Conservation (phyloP, 2,329 filamentous ascomycete species). For the Alternaria sp. region DNA sequence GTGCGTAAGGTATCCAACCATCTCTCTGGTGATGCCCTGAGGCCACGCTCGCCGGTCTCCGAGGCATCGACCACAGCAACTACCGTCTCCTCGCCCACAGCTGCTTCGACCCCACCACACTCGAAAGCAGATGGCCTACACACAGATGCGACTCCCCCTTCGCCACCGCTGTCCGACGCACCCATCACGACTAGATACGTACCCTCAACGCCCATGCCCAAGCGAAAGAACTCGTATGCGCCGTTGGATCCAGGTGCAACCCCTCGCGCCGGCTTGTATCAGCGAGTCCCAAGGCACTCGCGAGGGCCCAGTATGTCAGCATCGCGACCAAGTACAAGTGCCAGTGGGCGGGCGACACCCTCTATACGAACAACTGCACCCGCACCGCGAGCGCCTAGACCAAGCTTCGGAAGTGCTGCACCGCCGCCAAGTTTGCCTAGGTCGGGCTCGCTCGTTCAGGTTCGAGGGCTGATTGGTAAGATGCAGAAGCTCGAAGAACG, state of each 20-base stretch:
- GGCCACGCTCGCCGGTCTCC: constrained; percentile 73
- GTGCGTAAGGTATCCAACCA: constrained; percentile 59
- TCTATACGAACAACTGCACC: constrained; percentile 47
- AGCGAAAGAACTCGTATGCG: constrained; percentile 55
- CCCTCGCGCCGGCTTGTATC: constrained; percentile 60
- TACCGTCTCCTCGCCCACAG: constrained; percentile 84
- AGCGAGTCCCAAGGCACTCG: constrained; percentile 57
- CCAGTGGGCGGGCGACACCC: constrained; percentile 53
- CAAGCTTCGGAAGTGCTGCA: constrained; percentile 57
- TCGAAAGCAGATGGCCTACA: constrained; percentile 67
- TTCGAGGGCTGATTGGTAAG: constrained; percentile 90
- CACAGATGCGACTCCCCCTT: constrained; percentile 83
- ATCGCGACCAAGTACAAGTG: constrained; percentile 32
- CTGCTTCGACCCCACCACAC: constrained; percentile 83
- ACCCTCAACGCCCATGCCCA: constrained; percentile 50
- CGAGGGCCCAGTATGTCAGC: constrained; percentile 66
- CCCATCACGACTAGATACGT: constrained; percentile 62
- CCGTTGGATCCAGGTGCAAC: constrained; percentile 60
- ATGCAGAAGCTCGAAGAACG: constrained; percentile 96
- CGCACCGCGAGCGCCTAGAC: constrained; percentile 48
- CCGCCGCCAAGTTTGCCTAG: constrained; percentile 59
- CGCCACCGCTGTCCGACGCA: constrained; percentile 89
- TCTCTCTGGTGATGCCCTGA: constrained; percentile 55
- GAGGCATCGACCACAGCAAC: constrained; percentile 81
- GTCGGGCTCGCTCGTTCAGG: constrained; percentile 83